A percentile compares a stretch with the other conserved stretches of the same genome.
Conservation (phyloP, 2,329 filamentous ascomycete genomes). For the Ceratocystis albifundus region DNA sequence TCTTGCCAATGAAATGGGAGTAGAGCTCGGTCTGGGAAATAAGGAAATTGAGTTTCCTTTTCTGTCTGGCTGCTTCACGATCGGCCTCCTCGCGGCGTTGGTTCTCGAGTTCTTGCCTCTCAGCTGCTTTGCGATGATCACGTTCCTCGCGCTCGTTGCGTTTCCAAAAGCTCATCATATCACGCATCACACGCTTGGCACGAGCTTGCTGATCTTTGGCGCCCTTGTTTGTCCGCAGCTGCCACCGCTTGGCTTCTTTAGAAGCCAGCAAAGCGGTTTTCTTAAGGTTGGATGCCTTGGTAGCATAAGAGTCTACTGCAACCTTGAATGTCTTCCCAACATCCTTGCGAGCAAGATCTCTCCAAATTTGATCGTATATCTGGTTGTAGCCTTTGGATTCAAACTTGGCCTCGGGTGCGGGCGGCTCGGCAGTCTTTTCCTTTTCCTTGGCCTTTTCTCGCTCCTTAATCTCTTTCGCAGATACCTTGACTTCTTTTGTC, state of each 20-base stretch:
- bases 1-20: constrained; percentile 98
- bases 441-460: constrained; percentile 37
- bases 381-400: constrained; percentile 90
- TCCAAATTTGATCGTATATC: constrained; percentile 95
- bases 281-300: constrained; percentile 87
- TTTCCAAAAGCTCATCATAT: constrained; percentile 99
- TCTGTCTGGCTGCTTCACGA: constrained; percentile 91
- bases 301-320: constrained; percentile 72
- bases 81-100: constrained; percentile 95
- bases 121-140: constrained; percentile 83
- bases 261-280: constrained; percentile 95
- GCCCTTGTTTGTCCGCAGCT: constrained; percentile 94
- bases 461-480: constrained; percentile 35
- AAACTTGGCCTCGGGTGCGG: constrained; percentile 53
- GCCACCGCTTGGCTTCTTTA: constrained; percentile 95
- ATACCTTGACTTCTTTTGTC: constrained; percentile 35
- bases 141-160: constrained; percentile 95
- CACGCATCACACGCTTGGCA: constrained; percentile 95
- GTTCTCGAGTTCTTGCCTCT: constrained; percentile 91
- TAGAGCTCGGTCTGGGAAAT: constrained; percentile 98
- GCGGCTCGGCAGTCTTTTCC: constrained; percentile 37
- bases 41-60: constrained; percentile 97
- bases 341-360: constrained; percentile 86
- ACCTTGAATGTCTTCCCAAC: constrained; percentile 85
- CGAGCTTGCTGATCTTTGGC: constrained; percentile 94